A percentile compares a stretch with the other conserved stretches of the same genome.
These are phyloP conservation scores for Mycosarcoma mackinlayi DNA, from an alignment of 1,284 basidiomycete species.

Conservation along the genomic window DNA sequence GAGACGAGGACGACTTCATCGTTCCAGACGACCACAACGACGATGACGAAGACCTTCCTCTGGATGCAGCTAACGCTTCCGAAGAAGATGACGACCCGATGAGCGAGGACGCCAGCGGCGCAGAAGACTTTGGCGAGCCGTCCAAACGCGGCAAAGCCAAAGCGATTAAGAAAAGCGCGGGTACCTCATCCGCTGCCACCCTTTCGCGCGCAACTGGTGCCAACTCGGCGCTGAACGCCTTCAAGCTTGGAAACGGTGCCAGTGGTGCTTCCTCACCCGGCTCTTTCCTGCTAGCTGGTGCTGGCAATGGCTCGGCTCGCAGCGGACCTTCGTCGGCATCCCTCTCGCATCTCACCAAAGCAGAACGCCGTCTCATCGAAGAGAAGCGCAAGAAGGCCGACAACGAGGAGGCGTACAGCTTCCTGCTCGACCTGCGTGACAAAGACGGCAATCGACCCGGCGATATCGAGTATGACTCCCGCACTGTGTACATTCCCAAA, in stretches of 20 bases:
- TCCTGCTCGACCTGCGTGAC: constrained; percentile 81
- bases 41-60: constrained; percentile 28
- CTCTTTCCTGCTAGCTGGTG: constrained; percentile 2
- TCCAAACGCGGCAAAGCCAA: constrained; percentile 15
- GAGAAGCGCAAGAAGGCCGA: constrained; percentile 77
- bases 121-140: constrained; percentile 16
- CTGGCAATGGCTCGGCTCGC: constrained; percentile 17
- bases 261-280: constrained; percentile 9
- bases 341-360: constrained; percentile 80
- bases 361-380: constrained; percentile 76
- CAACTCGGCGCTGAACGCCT: constrained; percentile 22
- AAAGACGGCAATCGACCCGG: constrained; percentile 84
- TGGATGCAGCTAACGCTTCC: constrained; percentile 35
- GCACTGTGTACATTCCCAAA: constrained; percentile 85
- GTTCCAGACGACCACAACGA: constrained; percentile 51
- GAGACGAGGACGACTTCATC: constrained; percentile 59
- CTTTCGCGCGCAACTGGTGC: constrained; percentile 16
- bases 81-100: constrained; percentile 19
- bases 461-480: constrained; percentile 89
- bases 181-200: constrained; percentile 2
- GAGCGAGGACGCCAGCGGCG: constrained; percentile 27
- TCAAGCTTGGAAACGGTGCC: constrained; percentile 34
- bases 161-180: constrained; percentile 4
- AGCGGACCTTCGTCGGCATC: constrained; percentile 18
- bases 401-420: constrained; percentile 82